Base-by-base conservation (phyloP, 2,329 filamentous ascomycete genomes). In the Penicillium palitans region DNA sequence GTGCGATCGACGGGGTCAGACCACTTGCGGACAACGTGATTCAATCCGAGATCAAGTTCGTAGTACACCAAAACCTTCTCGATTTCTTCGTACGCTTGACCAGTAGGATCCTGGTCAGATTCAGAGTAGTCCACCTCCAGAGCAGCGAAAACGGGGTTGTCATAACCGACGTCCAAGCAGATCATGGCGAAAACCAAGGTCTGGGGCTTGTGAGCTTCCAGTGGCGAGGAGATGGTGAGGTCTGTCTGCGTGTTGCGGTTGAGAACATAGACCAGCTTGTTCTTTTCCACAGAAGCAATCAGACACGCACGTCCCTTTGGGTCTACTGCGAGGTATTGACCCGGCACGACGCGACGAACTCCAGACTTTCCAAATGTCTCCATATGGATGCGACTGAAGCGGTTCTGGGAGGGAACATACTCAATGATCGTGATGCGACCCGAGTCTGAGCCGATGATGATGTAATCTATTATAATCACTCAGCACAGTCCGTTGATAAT, bases 351-450 rank as follows among this genome's bases (percentile, higher is more conserved):
- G 69, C 95, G 88, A 58, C 96, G 88, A 53, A 98, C 86, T 39
- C 95, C 96, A 8, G 95, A 98, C 78, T 99, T 99, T 66, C 95
- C 95, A 74, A 96, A 99, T 0, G 96, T 99, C 80, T 99, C 96
- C 57, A 97, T 84, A 71, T 98, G 95, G 64, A 98, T 84, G 47
- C 91, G 88, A 68, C 88, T 88, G 77, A 99, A 97, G 49, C 87
- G 87, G 74, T 96, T 96, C 74, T 92, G 87, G 19, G 90, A 85
- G 15, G 90, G 88, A 37, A 93, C 79, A 75, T 97, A 99, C 78
- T 97, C 93, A 73, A 98, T 83, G 68, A 98, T 92, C 25, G 93
- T 89, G 69, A 99, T 93, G 49, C 95, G 90, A 64, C 95, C 95
- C 29, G 95, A 98, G 79, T 99, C 95, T 49, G 93, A 96, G 54